phyloP scores from a whole-genome alignment of 1,284 basidiomycete species.

The Leccinum huronense region DNA sequence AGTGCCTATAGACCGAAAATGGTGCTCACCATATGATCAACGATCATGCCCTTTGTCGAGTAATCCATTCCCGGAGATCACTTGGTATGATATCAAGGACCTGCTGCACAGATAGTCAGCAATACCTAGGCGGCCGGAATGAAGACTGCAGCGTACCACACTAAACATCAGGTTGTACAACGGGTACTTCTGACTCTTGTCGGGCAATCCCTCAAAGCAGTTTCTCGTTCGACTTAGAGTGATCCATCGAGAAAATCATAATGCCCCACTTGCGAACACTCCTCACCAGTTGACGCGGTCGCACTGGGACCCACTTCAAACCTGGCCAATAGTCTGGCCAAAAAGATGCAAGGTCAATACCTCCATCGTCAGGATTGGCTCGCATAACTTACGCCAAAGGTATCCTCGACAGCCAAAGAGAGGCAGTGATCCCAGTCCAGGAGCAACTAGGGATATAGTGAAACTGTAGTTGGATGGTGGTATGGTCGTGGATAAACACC shows the following conservation, averaged over 20 bases:
- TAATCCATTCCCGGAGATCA: conserved; percentile 38
- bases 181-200: conserved; percentile 22
- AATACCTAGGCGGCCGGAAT: neutral
- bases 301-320: conserved; percentile 33
- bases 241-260: conserved; percentile 43
- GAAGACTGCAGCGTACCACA: conserved; percentile 18
- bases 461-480: conserved; percentile 10
- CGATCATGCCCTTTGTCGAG: conserved; percentile 29
- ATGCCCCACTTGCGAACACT: conserved; percentile 31
- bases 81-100: conserved; percentile 38
- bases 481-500: conserved; percentile 36
- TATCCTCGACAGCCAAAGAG: conserved; percentile 19
- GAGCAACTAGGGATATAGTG: conserved; percentile 18
- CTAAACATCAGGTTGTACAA: conserved; percentile 31
- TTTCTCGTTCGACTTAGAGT: conserved; percentile 43
- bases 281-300: conserved; percentile 15
- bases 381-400: conserved; percentile 11
- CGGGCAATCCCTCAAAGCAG: conserved; percentile 39
- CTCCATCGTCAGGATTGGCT: conserved; percentile 11
- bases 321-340: conserved; percentile 39
- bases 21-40: conserved; percentile 21
- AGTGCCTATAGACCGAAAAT: neutral
- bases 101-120: conserved; percentile 27
- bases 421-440: conserved; percentile 33
- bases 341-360: conserved; percentile 39